Percentiles rank a stretch among this genome's conserved stretches.
Evolutionary conservation across 1,139 yeast species (phyloP).

Genomic region (Diutina siamensis): DNA sequence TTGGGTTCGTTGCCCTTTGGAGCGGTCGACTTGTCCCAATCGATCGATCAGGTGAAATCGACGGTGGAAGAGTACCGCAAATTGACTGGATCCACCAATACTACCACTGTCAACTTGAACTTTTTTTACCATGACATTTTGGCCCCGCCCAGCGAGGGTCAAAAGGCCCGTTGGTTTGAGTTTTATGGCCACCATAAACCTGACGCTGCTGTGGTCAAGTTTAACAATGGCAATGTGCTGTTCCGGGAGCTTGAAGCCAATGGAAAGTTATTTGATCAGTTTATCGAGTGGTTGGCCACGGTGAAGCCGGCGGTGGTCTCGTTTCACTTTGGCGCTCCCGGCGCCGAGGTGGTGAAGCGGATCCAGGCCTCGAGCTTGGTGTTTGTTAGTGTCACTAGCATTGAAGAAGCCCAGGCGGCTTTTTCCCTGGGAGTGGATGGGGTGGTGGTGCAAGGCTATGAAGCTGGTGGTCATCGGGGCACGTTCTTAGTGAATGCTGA

Average conservation of each 20-base stretch:
- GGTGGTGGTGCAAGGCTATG: constrained; percentile 36
- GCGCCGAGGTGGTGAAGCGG: constrained; percentile 22
- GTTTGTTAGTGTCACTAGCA: constrained; percentile 35
- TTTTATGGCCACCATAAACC: constrained; percentile 2
- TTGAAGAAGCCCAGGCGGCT: constrained; percentile 22
- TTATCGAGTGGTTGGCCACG: constrained; percentile 11
- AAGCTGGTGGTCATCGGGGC: constrained; percentile 48
- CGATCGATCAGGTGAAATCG: constrained; percentile 8
- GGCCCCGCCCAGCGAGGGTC: constrained; percentile 12
- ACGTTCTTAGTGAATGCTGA: constrained; percentile 24
- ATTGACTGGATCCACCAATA: constrained; percentile 12
- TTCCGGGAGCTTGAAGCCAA: constrained; percentile 21
- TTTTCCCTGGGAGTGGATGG: constrained; percentile 24
- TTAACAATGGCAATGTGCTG: constrained; percentile 22
- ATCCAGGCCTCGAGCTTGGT: constrained; percentile 35
- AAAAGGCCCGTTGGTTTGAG: constrained; percentile 17
- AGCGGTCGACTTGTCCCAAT: constrained; percentile 16
- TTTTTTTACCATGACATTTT: constrained; percentile 32
- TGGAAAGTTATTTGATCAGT: constrained; percentile 8
- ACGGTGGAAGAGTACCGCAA: constrained; percentile 7
- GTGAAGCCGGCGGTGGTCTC: constrained; percentile 22
- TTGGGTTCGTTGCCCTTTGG: constrained; percentile 37
- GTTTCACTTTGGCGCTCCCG: constrained; percentile 40
- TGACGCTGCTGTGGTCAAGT: constrained; percentile 3
- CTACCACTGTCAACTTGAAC: constrained; percentile 26